A percentile compares a stretch with the other conserved stretches of the same genome.
These are phyloP conservation scores for Bipolaris gigantea DNA, from an alignment of 2,329 filamentous ascomycete genomes.

Conservation along the genomic window DNA sequence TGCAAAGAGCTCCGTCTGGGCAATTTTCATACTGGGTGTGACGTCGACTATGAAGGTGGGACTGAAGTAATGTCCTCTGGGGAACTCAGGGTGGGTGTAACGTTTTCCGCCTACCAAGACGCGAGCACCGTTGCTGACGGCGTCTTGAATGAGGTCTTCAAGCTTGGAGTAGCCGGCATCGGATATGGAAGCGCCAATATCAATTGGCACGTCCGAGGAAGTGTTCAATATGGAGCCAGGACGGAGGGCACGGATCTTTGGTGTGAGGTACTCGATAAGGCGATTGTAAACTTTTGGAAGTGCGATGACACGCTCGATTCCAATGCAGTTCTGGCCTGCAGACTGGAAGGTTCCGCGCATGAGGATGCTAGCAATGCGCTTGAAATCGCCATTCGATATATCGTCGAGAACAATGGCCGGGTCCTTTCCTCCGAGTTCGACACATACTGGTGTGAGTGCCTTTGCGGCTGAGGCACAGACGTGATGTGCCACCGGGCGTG, in stretches of 20 bases:
- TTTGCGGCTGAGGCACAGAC: conserved; percentile 86
- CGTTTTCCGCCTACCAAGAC: conserved; percentile 79
- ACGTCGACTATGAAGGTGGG: conserved; percentile 93
- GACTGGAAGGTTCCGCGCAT: conserved; percentile 94
- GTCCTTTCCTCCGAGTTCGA: conserved; percentile 95
- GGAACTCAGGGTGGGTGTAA: conserved; percentile 70
- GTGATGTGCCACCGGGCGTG: conserved; percentile 79
- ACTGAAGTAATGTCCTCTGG: conserved; percentile 84
- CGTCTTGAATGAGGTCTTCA: conserved; percentile 75
- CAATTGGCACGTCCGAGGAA: conserved; percentile 54
- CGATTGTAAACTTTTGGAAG: conserved; percentile 73
- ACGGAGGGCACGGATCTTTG: conserved; percentile 73
- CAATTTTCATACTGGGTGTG: conserved; percentile 80
- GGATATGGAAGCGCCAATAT: conserved; percentile 91
- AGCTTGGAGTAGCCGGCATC: conserved; percentile 72
- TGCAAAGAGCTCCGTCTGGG: conserved; percentile 88
- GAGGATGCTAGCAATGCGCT: conserved; percentile 76
- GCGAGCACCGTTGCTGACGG: conserved; percentile 75
- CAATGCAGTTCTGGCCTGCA: conserved; percentile 95
- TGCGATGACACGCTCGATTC: conserved; percentile 89
- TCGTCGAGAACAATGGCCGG: conserved; percentile 88
- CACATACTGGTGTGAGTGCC: conserved; percentile 80
- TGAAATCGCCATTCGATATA: conserved; percentile 62
- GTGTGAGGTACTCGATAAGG: conserved; percentile 70
- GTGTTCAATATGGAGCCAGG: conserved; percentile 69